Evolutionary conservation across 1,284 basidiomycete genomes (phyloP).

Genomic region (Kwoniella shivajii): DNA sequence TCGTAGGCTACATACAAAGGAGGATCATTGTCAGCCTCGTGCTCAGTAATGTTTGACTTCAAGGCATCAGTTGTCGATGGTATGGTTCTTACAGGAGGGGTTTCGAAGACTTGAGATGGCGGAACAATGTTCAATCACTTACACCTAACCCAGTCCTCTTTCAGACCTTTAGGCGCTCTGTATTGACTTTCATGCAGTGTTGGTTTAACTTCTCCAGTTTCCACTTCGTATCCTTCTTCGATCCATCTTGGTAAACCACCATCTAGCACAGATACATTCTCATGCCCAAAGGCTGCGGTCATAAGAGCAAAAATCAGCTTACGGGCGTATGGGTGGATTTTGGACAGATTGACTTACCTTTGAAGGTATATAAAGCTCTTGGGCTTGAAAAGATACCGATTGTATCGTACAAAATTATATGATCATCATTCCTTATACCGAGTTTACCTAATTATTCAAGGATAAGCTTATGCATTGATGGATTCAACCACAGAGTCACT

Average conservation of each 20-base stretch:
- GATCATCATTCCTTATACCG: conserved; percentile 72
- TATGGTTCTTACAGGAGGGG: neutral
- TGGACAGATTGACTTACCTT: conserved; percentile 55
- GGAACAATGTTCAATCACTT: too few relatives aligned
- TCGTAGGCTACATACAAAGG: conserved; percentile 68
- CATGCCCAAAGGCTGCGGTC: conserved; percentile 73
- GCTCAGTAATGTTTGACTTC: conserved; percentile 3
- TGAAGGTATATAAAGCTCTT: conserved; percentile 88
- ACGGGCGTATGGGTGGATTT: too few relatives aligned
- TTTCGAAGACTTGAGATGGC: neutral
- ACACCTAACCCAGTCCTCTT: conserved; percentile 62
- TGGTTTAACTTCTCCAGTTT: conserved; percentile 54
- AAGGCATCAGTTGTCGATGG: neutral
- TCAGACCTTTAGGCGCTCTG: conserved; percentile 53
- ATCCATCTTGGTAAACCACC: conserved; percentile 87
- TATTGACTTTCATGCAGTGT: conserved; percentile 31
- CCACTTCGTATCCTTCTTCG: conserved; percentile 67
- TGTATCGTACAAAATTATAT: conserved; percentile 88
- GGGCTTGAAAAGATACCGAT: conserved; percentile 87
- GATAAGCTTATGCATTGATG: neutral
- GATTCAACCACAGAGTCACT: conserved; percentile 31
- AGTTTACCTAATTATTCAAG: conserved; percentile 61
- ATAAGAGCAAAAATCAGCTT: neutral
- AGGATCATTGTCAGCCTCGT: neutral
- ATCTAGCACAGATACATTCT: conserved; percentile 79